phyloP scores from a whole-genome alignment of 768 basidiomycete species.

The Austroboletus festivus region DNA sequence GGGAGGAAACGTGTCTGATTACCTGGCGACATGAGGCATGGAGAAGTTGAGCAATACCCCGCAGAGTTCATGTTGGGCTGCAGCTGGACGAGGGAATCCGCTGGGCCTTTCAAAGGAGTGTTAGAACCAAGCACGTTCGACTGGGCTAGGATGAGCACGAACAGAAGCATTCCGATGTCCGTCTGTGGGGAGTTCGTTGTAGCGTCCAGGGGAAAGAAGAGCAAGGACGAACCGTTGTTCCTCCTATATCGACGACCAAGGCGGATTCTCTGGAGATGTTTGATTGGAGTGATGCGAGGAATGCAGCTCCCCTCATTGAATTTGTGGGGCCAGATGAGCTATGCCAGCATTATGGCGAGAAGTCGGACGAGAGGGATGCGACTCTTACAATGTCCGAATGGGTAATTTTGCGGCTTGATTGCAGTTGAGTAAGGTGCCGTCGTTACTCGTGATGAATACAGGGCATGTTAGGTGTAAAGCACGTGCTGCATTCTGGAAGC shows the following conservation, averaged over 20 bases:
- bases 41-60: conserved; percentile 61
- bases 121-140: conserved; percentile 9
- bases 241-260: conserved; percentile 62
- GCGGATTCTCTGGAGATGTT: conserved; percentile 35
- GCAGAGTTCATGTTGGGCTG: conserved; percentile 58
- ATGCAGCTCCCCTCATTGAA: conserved; percentile 67
- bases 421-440: conserved; percentile 52
- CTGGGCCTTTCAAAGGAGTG: conserved; percentile 35
- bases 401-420: conserved; percentile 52
- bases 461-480: conserved; percentile 46
- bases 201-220: conserved; percentile 6
- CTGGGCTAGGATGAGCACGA: conserved; percentile 11
- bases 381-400: conserved; percentile 49
- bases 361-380: conserved; percentile 5
- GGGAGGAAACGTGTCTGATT: conserved; percentile 4
- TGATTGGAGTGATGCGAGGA: conserved; percentile 45
- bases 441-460: conserved; percentile 59
- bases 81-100: conserved; percentile 62
- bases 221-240: conserved; percentile 45
- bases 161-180: conserved; percentile 59
- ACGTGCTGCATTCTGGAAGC: conserved; percentile 50
- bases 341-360: conserved; percentile 7
- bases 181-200: conserved; percentile 31
- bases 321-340: conserved; percentile 59
- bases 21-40: conserved; percentile 52